Evolutionary conservation across 1,284 basidiomycete genomes (phyloP).

Genomic region (Trichosporon ovoides): DNA sequence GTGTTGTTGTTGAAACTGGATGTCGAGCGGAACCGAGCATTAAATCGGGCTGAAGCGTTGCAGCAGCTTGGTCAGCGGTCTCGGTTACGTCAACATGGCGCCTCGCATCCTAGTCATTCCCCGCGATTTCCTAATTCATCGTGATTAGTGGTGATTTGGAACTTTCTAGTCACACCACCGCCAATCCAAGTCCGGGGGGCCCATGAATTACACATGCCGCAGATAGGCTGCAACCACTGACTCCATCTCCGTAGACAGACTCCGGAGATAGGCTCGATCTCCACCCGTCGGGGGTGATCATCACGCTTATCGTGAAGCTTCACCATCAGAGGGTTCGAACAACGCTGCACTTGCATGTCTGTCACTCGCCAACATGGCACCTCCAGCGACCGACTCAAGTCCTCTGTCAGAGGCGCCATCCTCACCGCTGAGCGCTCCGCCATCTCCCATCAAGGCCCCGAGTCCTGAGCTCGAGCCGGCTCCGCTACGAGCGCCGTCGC

Average conservation of each 20-base stretch:
- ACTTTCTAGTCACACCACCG: not conserved
- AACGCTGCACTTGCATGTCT: not conserved
- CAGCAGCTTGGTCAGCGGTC: not conserved
- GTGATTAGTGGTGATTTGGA: not conserved
- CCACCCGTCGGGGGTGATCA: too few relatives aligned
- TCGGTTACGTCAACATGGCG: not conserved
- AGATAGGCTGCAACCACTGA: too few relatives aligned
- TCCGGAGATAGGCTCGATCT: too few relatives aligned
- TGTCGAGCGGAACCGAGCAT: not conserved
- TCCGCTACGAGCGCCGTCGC: not conserved
- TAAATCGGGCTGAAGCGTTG: not conserved
- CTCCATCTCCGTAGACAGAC: not conserved
- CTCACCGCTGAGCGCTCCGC: not conserved
- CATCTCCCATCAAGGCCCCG: not conserved
- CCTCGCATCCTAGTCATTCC: slow-evolving; percentile 1
- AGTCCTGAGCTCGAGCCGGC: not conserved
- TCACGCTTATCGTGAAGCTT: too few relatives aligned
- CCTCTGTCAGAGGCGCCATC: slow-evolving; percentile 4
- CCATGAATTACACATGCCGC: too few relatives aligned
- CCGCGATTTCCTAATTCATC: not conserved
- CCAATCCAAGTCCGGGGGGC: not conserved
- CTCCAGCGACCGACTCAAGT: not conserved
- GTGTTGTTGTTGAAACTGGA: not conserved
- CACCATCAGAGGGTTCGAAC: too few relatives aligned
- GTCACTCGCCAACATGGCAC: not conserved